Evolutionary conservation across 106 monocot genomes (phyloP), one percentile per base, ranked within the genome.

Genomic region (Narthecium ossifragum): DNA sequence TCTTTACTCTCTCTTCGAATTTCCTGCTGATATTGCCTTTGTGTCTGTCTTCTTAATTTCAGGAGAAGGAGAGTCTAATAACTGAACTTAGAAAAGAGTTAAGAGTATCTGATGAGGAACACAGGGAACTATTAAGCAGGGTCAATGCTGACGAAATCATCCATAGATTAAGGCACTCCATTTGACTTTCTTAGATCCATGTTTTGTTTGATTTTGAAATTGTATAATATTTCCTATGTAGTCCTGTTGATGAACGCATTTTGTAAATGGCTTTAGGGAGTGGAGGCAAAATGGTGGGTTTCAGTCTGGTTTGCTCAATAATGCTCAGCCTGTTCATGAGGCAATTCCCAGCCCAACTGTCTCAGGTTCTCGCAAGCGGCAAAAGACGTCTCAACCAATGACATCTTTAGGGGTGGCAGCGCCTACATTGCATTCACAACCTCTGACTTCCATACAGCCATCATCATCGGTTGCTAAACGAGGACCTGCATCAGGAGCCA

Each of bases 41-140:
- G 1, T 25, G 51, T 34, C 46, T 60, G 10, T 22, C 59, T 32
- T 65, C 6, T 26, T 38, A 28, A 13, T 26, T 58, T 46, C 59
- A 93, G 92, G 93, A 88, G 51, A 93, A 93, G 63, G 88, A 93
- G 69, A 69, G 73, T 66, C 67, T 93, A 62, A 93, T 93, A 36
- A 93, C 88, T 33, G 88, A 88, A 61, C 78, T 93, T 26, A 73
- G 93, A 51, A 93, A 79, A 66, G 93, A 93, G 61, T 57, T 93
- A 53, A 73, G 85, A 66, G 62, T 93, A 31, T 78, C 93, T 40
- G 76, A 93, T 71, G 73, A 82, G 23, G 93, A 93, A 43, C 88
- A 93, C 61, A 71, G 93, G 36, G 74, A 76, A 57, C 65, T 93
- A 2, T 72, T 88, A 50, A 70, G 63, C 61, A 79, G 62, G 47